Base-by-base conservation (phyloP, 2,329 filamentous ascomycete species). In the Conoideocrella luteorostrata region DNA sequence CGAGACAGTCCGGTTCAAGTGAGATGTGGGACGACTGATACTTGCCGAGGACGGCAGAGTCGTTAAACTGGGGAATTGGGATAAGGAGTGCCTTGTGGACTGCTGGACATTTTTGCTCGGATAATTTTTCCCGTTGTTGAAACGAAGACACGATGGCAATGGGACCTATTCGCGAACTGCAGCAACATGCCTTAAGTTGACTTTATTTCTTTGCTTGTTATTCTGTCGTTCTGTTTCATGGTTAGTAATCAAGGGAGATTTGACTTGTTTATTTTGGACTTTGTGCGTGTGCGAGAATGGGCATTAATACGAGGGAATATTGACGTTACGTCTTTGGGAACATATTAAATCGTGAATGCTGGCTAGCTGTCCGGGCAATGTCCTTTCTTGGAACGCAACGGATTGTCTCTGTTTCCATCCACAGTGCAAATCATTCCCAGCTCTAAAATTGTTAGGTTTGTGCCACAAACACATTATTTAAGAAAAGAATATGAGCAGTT, bases 251-350 rank as follows among this genome's bases (percentile, higher is more conserved):
- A 18, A 39, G 46, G 45, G 43, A 43, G 39, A 41, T 41, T 42
- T 38, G 34, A 23, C 36, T 40, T 46, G 36, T 20, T 43, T 46
- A 47, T 47, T 29, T 35, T 43, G 23, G 33, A 26, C 39, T 32
- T 34, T 39, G 34, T 43, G 26, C 22, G 17, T 13, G 39, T 46
- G 45, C 44, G 48, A 47, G 44, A 47, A 47, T 37, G 43, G 47
- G 48, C 46, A 48, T 51, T 50, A 51, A 53, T 51, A 50, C 37
- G 50, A 29, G 37, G 36, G 45, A 36, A 40, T 30, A 38, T 44
- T 22, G n/a, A n/a, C n/a, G n/a, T n/a, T n/a, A n/a, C n/a, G n/a
- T n/a, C n/a, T n/a, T n/a, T n/a, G n/a, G n/a, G n/a, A n/a, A n/a
- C n/a, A n/a, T n/a, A n/a, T n/a, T n/a, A n/a, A n/a, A n/a, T n/a